A percentile compares a stretch with the other conserved stretches of the same genome.
phyloP scores from a whole-genome alignment of 768 basidiomycete species.

The Suillus placidus region DNA sequence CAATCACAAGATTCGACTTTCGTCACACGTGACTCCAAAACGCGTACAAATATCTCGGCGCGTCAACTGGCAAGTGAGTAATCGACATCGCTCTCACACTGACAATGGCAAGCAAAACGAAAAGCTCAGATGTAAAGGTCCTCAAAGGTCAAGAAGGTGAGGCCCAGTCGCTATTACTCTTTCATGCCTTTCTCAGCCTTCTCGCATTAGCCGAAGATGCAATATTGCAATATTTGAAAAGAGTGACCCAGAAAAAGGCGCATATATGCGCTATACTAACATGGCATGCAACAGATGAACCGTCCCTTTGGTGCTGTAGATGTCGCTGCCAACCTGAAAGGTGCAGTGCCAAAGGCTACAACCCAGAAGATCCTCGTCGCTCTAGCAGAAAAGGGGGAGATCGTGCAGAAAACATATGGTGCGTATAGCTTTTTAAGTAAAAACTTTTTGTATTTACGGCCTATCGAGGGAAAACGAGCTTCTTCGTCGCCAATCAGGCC shows the following conservation, averaged over 20 bases:
- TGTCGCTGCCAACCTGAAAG: constrained; percentile 88
- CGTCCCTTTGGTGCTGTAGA: constrained; percentile 94
- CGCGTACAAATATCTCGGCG: neutral
- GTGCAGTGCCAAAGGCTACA: constrained; percentile 80
- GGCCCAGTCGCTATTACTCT: neutral
- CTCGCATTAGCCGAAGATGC: constrained; percentile 63
- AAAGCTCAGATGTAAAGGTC: constrained; percentile 53
- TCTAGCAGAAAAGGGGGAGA: constrained; percentile 82
- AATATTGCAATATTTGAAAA: constrained; percentile 78
- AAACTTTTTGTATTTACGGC: constrained; percentile 5
- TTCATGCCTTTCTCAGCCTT: neutral
- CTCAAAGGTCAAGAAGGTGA: constrained; percentile 79
- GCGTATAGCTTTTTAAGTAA: constrained; percentile 24
- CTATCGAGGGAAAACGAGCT: constrained; percentile 72
- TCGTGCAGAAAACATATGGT: constrained; percentile 87
- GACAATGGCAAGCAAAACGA: constrained; percentile 50
- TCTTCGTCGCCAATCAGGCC: constrained; percentile 85
- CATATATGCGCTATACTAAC: constrained; percentile 14
- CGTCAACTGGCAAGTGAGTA: neutral
- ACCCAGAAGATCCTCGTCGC: constrained; percentile 82
- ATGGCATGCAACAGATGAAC: constrained; percentile 65
- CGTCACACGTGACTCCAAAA: neutral
- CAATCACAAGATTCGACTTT: neutral
- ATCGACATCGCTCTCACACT: neutral
- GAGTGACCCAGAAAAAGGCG: constrained; percentile 40